Percentiles rank a stretch among this genome's conserved stretches.
These are phyloP conservation scores for Antitrichia curtipendula DNA, from an alignment of 225 moss, liverwort and hornwort genomes.

Conservation along the genomic window DNA sequence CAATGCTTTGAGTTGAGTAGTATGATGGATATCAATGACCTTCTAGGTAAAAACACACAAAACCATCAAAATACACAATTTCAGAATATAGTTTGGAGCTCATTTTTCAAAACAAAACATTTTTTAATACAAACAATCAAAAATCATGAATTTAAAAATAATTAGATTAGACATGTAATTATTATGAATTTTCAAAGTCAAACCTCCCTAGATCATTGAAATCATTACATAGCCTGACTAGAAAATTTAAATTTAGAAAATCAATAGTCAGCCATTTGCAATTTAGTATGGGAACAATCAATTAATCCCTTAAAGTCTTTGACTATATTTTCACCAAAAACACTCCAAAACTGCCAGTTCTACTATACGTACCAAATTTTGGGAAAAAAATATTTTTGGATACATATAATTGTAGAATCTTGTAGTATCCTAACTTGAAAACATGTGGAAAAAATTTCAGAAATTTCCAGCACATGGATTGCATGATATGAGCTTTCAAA, in stretches of 20 bases:
- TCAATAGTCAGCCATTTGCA: fast-evolving
- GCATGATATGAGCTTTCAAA: no score
- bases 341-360: no score
- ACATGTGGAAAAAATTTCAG: no score
- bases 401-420: no score
- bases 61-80: not conserved
- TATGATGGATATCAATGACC: not conserved
- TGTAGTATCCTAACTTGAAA: no score
- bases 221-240: fast-evolving
- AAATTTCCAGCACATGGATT: no score
- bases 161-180: not conserved
- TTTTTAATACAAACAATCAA: not conserved
- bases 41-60: not conserved
- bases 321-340: no score
- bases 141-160: not conserved
- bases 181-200: not conserved
- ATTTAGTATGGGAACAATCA: fast-evolving
- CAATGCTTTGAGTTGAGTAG: not conserved
- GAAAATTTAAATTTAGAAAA: not conserved
- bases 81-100: not conserved
- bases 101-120: fast-evolving
- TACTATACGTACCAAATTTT: no score
- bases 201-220: fast-evolving
- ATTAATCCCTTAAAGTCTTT: no score
- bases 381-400: no score